A percentile compares a stretch with the other conserved stretches of the same genome.
These are phyloP conservation scores for Ramalina intermedia DNA, from an alignment of 495 filamentous ascomycete species.

Conservation along the genomic window DNA sequence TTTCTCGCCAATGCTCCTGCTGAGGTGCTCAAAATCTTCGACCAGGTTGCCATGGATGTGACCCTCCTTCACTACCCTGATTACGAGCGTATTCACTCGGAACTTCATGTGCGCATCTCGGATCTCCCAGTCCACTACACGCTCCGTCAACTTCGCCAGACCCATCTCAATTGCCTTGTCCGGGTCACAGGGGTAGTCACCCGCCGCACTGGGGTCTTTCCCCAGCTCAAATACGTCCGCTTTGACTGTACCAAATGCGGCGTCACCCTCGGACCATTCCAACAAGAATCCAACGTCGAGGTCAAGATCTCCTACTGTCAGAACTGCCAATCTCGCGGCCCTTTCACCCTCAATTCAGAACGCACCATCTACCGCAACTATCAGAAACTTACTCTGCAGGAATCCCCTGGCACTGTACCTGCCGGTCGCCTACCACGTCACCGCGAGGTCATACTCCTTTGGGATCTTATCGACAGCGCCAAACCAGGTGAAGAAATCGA, in stretches of 20 bases:
- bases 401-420: constrained; percentile 93
- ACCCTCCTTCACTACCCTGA: constrained; percentile 91
- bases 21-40: constrained; percentile 89
- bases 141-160: constrained; percentile 90
- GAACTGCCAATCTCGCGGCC: constrained; percentile 90
- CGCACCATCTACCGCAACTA: constrained; percentile 99
- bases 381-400: constrained; percentile 93
- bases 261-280: constrained; percentile 83
- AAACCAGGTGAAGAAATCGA: constrained; percentile 98
- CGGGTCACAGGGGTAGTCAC: constrained; percentile 93
- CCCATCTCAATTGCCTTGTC: constrained; percentile 91
- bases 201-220: constrained; percentile 91
- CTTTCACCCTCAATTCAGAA: constrained; percentile 92
- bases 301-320: constrained; percentile 95
- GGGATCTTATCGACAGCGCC: constrained; percentile 91
- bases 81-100: constrained; percentile 92
- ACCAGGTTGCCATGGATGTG: constrained; percentile 91
- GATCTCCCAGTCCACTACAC: constrained; percentile 91
- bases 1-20: constrained; percentile 93
- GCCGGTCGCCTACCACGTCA: constrained; percentile 90
- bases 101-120: constrained; percentile 94
- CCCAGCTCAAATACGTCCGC: constrained; percentile 94
- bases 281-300: constrained; percentile 90
- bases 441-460: constrained; percentile 88
- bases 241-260: constrained; percentile 94